A percentile compares a stretch with the other conserved stretches of the same genome.
Conservation (phyloP, 2,329 filamentous ascomycete species). For the Zymoseptoria crescenta region DNA sequence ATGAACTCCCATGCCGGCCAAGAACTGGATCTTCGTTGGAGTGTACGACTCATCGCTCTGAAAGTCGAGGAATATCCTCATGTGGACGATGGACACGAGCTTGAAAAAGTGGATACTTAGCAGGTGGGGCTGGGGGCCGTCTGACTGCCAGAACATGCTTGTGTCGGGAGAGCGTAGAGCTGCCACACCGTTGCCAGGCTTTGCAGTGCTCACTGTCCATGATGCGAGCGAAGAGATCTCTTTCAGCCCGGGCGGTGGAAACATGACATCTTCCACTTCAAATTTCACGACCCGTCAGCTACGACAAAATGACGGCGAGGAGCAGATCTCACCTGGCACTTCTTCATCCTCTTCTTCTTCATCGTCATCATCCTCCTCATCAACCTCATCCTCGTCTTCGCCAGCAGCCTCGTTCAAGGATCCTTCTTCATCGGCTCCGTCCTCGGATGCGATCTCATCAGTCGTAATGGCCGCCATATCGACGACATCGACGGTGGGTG, state of each 20-base stretch:
- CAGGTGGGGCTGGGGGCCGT: constrained; percentile 74
- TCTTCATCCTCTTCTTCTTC: constrained; percentile 23
- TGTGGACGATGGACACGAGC: constrained; percentile 66
- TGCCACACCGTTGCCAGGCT: constrained; percentile 70
- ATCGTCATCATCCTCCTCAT: constrained; percentile 23
- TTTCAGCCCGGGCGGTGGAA: constrained; percentile 50
- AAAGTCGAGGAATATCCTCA: constrained; percentile 85
- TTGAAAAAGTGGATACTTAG: constrained; percentile 82
- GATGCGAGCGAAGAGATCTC: constrained; percentile 78
- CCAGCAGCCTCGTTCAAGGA: background rate
- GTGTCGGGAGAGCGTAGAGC: constrained; percentile 68
- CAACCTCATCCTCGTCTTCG: constrained; percentile 5
- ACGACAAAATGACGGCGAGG: background rate
- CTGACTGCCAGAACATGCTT: constrained; percentile 74
- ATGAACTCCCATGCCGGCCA: constrained; percentile 83
- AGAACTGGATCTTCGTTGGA: constrained; percentile 82
- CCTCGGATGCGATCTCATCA: constrained; percentile 10
- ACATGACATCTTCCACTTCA: constrained; percentile 35
- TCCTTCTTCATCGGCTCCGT: constrained; percentile 1
- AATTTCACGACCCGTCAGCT: constrained; percentile 8
- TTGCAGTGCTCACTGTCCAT: constrained; percentile 74
- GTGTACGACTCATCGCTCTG: constrained; percentile 93
- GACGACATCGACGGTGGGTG: constrained; percentile 5
- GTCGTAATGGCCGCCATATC: constrained; percentile 9
- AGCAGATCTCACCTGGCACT: constrained; percentile 4